Base-by-base conservation (phyloP, 164 flowering plant genomes). In the Pachysandra terminalis region DNA sequence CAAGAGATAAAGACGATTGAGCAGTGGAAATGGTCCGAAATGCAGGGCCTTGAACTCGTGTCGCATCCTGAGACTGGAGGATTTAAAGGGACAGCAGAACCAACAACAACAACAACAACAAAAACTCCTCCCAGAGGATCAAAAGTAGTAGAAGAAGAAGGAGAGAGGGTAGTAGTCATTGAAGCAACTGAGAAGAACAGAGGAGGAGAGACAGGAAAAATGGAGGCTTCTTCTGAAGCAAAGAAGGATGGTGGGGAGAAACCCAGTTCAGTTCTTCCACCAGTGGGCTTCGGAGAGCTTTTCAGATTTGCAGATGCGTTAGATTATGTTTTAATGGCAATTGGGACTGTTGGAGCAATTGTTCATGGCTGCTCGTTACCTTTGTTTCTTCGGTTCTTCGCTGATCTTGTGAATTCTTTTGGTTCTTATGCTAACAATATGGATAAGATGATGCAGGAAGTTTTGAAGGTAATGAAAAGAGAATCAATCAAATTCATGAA, bases 381-480 rank as follows among this genome's bases (percentile, higher is more conserved):
- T 19, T 64, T 95, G 52, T 95, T 95, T 64, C 90, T 95, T 58
- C 80, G 99, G n/a, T 95, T 95, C 83, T 95, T 95, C 64, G 99
- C 99, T 51, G 97, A 95, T 90, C 97, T 95, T 56, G 99, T 95
- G 41, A 95, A 95, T 68, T 95, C 97, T 21, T 92, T 95, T 66
- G 99, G 99, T 21, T 82, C 97, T 45, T 83, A 95, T 74, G 84
- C 97, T 19, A 80, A 83, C 65, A 68, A 95, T 68, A 77, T 82
- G 49, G 97, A 92, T 64, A 95, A 89, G 79, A 92, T 95, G 97
- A 86, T 79, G 79, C 88, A 92, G 59, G 94, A 95, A 74, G 99
- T 95, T 59, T 53, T 90, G 58, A 95, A 89, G 97, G 99, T 92
- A 72, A 63, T 2, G 19, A 12, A 14, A 23, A 48, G 9, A 15